Percentiles rank a stretch among this genome's conserved stretches.
Conservation (phyloP, 768 basidiomycete genomes). For the Heimioporus sp. region DNA sequence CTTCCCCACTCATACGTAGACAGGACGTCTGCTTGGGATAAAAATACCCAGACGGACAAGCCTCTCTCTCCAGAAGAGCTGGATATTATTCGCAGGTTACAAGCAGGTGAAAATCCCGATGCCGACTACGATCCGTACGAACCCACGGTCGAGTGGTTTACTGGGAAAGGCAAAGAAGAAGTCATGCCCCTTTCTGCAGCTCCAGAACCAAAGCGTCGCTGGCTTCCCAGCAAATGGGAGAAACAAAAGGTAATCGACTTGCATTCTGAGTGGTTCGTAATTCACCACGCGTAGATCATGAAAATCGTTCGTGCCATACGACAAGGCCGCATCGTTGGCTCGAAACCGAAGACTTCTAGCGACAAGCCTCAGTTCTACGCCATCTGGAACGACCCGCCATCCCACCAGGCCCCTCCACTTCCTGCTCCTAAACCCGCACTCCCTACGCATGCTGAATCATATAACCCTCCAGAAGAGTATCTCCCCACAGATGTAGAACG, state of each 20-base stretch:
- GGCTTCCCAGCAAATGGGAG: slow-evolving; percentile 99
- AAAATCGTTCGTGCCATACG: slow-evolving; percentile 99
- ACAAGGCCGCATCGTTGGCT: slow-evolving; percentile 89
- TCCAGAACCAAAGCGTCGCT: slow-evolving; percentile 94
- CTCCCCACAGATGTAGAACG: slow-evolving; percentile 82
- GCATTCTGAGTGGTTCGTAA: neutral
- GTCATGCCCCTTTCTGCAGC: slow-evolving; percentile 89
- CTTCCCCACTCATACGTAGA: neutral
- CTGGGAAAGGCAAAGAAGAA: slow-evolving; percentile 92
- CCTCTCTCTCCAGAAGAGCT: slow-evolving; percentile 87
- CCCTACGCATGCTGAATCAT: slow-evolving; percentile 94
- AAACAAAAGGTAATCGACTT: slow-evolving; percentile 80
- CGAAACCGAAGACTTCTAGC: slow-evolving; percentile 75
- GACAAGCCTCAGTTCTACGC: slow-evolving; percentile 72
- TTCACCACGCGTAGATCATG: slow-evolving; percentile 67
- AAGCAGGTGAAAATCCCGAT: slow-evolving; percentile 90
- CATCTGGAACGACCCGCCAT: slow-evolving; percentile 85
- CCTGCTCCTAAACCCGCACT: slow-evolving; percentile 90
- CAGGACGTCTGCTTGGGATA: slow-evolving; percentile 93
- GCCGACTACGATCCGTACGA: slow-evolving; percentile 89
- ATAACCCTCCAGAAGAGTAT: slow-evolving; percentile 98
- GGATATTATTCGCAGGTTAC: slow-evolving; percentile 91
- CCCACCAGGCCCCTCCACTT: slow-evolving; percentile 78
- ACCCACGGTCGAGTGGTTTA: slow-evolving; percentile 95
- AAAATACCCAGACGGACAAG: slow-evolving; percentile 80